A percentile compares a stretch with the other conserved stretches of the same genome.
These are phyloP conservation scores for Amanita jacksonii DNA, from an alignment of 768 basidiomycete genomes.

Conservation along the genomic window DNA sequence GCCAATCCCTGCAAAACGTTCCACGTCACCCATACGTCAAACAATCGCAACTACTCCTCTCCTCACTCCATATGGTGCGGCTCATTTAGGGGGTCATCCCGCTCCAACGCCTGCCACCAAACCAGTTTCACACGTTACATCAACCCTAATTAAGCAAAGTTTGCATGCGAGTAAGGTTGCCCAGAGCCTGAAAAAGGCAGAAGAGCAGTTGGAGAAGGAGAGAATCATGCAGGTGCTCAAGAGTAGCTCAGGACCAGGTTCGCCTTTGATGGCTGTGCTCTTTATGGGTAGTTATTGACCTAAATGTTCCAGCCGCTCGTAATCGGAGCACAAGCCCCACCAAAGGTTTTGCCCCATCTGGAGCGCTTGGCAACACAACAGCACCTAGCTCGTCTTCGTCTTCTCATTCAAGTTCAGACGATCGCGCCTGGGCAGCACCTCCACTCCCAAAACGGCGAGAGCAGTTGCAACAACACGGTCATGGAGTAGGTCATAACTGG, in stretches of 20 bases:
- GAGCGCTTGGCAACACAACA: constrained; percentile 8
- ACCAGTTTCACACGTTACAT: constrained; percentile 41
- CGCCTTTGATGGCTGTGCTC: constrained; percentile 21
- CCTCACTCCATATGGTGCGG: constrained; percentile 6
- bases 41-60: constrained; percentile 1
- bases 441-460: constrained; percentile 24
- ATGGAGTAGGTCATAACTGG: too few species aligned
- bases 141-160: constrained; percentile 62
- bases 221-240: constrained; percentile 64
- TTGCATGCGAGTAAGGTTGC: constrained; percentile 66
- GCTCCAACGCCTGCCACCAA: constrained; percentile 24
- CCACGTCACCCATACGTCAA: constrained; percentile 13
- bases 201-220: constrained; percentile 59
- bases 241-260: constrained; percentile 34
- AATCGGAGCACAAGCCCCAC: constrained; percentile 13
- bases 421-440: constrained; percentile 18
- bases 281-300: constrained; percentile 10
- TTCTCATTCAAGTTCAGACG: constrained; percentile 14
- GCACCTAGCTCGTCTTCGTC: constrained; percentile 8
- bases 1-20: constrained; percentile 11
- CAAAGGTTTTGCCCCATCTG: neutral
- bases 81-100: neutral
- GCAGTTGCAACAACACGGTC: too few species aligned
- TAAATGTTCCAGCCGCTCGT: constrained; percentile 19
- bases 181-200: constrained; percentile 59